Percentiles rank a stretch among this genome's conserved stretches.
These are phyloP conservation scores for Catenaria anguillulae DNA, from an alignment of 371 early-diverging fungal genomes.

Conservation along the genomic window DNA sequence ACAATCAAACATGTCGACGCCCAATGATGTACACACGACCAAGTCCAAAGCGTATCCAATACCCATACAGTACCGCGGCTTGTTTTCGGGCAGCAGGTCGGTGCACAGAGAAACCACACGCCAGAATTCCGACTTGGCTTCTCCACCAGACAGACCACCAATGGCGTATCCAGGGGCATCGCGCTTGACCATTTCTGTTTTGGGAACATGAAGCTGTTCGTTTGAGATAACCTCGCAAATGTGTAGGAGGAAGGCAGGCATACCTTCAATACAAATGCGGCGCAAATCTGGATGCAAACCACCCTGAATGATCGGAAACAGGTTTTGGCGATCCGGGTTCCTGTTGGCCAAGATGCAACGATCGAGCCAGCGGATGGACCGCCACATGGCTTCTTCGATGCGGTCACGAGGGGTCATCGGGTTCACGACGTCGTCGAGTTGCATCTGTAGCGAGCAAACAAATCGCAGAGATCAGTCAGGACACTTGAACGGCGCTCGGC, in stretches of 20 bases:
- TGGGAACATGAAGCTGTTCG: background rate
- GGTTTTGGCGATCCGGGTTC: constrained; percentile 57
- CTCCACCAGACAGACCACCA: constrained; percentile 91
- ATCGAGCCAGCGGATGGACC: constrained; percentile 91
- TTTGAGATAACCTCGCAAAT: background rate
- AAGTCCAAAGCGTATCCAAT: constrained; percentile 88
- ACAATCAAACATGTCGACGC: constrained; percentile 95
- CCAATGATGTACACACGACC: constrained; percentile 82
- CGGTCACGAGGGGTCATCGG: constrained; percentile 65
- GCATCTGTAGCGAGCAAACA: background rate
- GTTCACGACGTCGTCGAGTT: constrained; percentile 85
- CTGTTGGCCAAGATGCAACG: constrained; percentile 72
- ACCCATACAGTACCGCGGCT: constrained; percentile 96
- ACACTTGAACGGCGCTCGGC: no score
- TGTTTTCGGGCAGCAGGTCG: constrained; percentile 62
- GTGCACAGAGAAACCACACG: constrained; percentile 63
- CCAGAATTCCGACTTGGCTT: constrained; percentile 87
- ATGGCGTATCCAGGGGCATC: constrained; percentile 86
- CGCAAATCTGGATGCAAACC: constrained; percentile 66
- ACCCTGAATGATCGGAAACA: constrained; percentile 95
- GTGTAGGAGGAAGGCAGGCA: background rate
- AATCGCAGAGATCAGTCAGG: no score
- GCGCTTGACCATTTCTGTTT: constrained; percentile 67
- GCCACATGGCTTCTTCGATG: constrained; percentile 84
- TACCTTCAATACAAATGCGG: constrained; percentile 48